A percentile compares a stretch with the other conserved stretches of the same genome.
Conservation (phyloP, 108 stramenopile genomes). For the Schizochytrium sp. region DNA sequence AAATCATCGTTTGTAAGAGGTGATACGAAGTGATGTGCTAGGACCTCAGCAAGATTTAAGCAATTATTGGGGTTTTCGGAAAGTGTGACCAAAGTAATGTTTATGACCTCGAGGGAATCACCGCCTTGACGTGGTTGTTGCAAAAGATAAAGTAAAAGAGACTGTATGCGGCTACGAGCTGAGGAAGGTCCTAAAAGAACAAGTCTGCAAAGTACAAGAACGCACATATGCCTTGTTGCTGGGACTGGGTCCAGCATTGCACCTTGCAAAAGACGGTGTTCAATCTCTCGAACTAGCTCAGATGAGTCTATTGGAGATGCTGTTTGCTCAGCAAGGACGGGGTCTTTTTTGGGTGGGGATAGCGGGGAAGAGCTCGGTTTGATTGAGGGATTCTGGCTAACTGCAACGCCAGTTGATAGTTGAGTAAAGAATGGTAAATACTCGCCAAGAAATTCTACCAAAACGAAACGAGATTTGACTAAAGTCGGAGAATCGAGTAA, state of each 20-base stretch:
- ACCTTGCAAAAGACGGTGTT: not conserved
- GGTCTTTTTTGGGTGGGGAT: not conserved
- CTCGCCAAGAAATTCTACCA: not conserved
- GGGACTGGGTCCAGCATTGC: not conserved
- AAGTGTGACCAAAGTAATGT: too few relatives aligned
- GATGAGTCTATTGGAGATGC: not conserved
- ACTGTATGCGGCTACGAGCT: not conserved
- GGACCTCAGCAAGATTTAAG: too few relatives aligned
- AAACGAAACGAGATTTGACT: not conserved
- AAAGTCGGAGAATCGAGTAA: not conserved
- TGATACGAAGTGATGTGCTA: too few relatives aligned
- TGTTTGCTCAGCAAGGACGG: not conserved
- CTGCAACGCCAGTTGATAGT: not conserved
- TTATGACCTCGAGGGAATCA: too few relatives aligned
- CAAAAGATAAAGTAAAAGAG: not conserved
- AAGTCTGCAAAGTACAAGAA: not conserved
- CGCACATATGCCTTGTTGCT: not conserved
- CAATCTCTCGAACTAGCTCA: not conserved
- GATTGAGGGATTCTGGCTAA: not conserved
- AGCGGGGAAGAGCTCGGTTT: not conserved
- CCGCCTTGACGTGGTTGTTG: not conserved
- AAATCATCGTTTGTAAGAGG: too few relatives aligned
- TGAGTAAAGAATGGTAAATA: not conserved
- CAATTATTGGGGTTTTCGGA: too few relatives aligned
- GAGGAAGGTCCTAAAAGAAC: not conserved